Evolutionary conservation across 2,329 filamentous ascomycete species (phyloP), one percentile per base, ranked within the genome.

Genomic region (Periconia sp.): DNA sequence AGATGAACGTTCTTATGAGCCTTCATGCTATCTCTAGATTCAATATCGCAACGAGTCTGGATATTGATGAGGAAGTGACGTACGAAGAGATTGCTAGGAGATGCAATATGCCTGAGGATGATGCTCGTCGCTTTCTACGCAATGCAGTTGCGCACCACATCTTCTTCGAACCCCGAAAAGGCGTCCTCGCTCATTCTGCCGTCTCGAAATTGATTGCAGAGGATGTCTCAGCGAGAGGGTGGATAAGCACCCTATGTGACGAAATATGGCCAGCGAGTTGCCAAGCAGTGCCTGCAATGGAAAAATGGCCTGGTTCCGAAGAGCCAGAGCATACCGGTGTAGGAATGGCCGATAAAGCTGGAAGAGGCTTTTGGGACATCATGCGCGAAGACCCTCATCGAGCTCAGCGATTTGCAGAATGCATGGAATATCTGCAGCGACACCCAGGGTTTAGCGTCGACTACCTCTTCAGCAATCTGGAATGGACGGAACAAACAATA

Each of bases 21-120:
- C 45, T 60, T 15, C 51, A 58, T 43, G 56, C 57, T 6, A 56
- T 63, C 29, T 21, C 25, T 16, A 43, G 36, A 4, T 59, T 52
- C 24, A 35, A 45, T 3, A 48, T 64, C 10, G 57, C 51, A 3
- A 26, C 24, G 1, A 41, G 23, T 6, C 26, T 65, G 22, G 42
- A 50, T 3, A n/a, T 50, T 9, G 31, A 55, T 12, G 40, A 48
- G 28, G 43, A 50, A 26, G 37, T 41, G 2, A 44, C 56, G 9
- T 64, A 47, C 39, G 43, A 33, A 11, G 35, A 62, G 6, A 37
- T 65, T 10, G 40, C 59, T 4, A 22, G 49, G 24, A 30, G 12
- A n/a, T 48, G 47, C 26, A 29, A 40, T 2, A 13, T 62, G 9
- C 30, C 7, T 22, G 15, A 22, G 5, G 16, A 37, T 31, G 1